A percentile compares a stretch with the other conserved stretches of the same genome.
Evolutionary conservation across 163 green algal species (phyloP).

Genomic region (Scenedesmus sp.): DNA sequence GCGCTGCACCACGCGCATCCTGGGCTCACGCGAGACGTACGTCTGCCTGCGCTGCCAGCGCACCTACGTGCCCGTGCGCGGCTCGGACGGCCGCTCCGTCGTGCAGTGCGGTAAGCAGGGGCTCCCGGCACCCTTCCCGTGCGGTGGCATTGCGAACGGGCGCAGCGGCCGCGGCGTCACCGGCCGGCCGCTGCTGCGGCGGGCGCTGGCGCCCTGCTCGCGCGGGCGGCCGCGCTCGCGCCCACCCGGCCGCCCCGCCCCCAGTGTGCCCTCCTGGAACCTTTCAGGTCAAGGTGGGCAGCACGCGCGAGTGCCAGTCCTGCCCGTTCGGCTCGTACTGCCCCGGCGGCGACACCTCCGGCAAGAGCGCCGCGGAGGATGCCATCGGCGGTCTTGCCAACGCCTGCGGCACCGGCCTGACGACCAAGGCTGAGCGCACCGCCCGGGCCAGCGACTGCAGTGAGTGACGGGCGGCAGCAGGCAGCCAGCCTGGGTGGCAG

Average conservation of each 20-base stretch:
- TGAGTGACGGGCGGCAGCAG: not conserved
- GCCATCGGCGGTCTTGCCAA: too few species aligned
- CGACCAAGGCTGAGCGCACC: not conserved
- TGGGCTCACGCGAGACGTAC: not conserved
- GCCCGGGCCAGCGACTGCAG: not conserved
- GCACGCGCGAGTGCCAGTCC: not conserved
- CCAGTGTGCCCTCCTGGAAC: not conserved
- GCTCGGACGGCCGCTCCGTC: not conserved
- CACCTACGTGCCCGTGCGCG: not conserved
- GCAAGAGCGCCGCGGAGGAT: too few species aligned
- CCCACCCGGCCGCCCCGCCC: too few species aligned
- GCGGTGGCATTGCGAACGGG: too few species aligned
- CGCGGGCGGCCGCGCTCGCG: too few species aligned
- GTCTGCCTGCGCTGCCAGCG: conserved; percentile 8
- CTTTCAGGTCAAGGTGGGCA: not conserved
- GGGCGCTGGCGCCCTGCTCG: too few species aligned
- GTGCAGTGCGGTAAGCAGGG: conserved; percentile 7
- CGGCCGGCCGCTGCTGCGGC: too few species aligned
- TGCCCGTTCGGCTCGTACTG: not conserved
- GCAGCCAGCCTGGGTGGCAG: not conserved
- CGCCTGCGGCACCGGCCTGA: not conserved
- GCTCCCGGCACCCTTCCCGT: too few species aligned
- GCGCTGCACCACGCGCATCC: not conserved
- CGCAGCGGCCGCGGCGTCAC: too few species aligned
- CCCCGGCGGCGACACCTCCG: too few species aligned